Percentiles rank a stretch among this genome's conserved stretches.
phyloP scores from a whole-genome alignment of 2,329 filamentous ascomycete species.

The Ceratocystis albifundus region DNA sequence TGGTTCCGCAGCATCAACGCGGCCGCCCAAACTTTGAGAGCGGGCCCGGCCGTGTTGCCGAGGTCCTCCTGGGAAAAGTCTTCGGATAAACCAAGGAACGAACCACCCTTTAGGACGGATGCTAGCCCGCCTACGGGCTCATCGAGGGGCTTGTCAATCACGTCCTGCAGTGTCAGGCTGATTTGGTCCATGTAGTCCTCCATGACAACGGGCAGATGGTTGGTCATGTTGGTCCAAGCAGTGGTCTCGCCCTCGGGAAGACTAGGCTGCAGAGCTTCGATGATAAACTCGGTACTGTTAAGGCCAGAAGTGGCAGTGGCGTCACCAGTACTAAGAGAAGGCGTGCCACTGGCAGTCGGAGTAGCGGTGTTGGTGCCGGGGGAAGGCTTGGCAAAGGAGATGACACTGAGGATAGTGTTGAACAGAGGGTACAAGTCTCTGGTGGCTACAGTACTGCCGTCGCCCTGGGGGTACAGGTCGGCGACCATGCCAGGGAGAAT shows the following conservation, averaged over 20 bases:
- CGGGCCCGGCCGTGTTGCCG: slow-evolving; percentile 7
- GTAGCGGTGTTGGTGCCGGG: slow-evolving; percentile 7
- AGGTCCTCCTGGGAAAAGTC: slow-evolving; percentile 24
- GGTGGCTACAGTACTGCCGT: slow-evolving; percentile 20
- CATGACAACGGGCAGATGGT: slow-evolving; percentile 13
- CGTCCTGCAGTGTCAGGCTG: slow-evolving; percentile 16
- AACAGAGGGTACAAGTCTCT: slow-evolving; percentile 22
- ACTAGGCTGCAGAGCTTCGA: not conserved
- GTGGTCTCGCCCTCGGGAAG: not conserved
- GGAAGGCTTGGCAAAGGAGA: slow-evolving; percentile 19
- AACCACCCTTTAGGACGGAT: slow-evolving; percentile 17
- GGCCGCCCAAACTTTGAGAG: slow-evolving; percentile 18
- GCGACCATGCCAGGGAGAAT: slow-evolving; percentile 22
- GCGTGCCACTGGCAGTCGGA: not conserved
- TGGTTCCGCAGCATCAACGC: slow-evolving; percentile 22
- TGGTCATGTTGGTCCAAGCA: slow-evolving; percentile 14
- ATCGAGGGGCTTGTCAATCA: slow-evolving; percentile 22
- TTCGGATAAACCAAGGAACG: slow-evolving; percentile 22
- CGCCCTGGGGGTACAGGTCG: slow-evolving; percentile 22
- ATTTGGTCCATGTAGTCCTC: slow-evolving; percentile 19
- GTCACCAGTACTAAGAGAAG: not conserved
- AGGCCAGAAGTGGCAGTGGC: not conserved
- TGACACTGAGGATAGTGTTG: slow-evolving; percentile 14
- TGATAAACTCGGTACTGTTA: not conserved
- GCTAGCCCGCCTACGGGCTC: slow-evolving; percentile 20